Evolutionary conservation across 345 rosid genomes (phyloP).

Genomic region (Eutrema heterophyllum): DNA sequence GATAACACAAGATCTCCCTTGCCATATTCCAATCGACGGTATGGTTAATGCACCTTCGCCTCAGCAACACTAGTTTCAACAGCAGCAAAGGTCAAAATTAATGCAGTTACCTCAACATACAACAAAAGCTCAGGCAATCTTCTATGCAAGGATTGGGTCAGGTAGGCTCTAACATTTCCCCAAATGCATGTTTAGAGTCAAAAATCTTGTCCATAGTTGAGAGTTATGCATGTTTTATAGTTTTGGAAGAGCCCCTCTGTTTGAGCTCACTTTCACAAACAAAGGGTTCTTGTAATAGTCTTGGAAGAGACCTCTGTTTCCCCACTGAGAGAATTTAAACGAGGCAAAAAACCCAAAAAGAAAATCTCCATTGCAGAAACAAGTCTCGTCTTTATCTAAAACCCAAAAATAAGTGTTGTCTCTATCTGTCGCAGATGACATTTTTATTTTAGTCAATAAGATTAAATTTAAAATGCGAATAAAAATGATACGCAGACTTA

Average conservation of each 20-base stretch:
- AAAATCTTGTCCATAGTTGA: too few relatives aligned
- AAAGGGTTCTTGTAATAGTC: conserved; percentile 45
- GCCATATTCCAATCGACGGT: conserved; percentile 67
- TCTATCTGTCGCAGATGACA: too few relatives aligned
- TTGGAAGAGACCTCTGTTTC: conserved; percentile 37
- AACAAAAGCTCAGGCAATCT: conserved; percentile 71
- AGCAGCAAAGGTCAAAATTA: conserved; percentile 69
- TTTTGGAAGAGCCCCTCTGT: too few relatives aligned
- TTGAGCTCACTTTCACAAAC: too few relatives aligned
- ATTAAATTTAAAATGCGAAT: background rate
- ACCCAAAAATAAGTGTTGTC: too few relatives aligned
- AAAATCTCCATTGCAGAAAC: too few relatives aligned
- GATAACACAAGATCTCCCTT: conserved; percentile 83
- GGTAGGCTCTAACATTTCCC: conserved; percentile 32
- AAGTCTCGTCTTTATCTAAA: too few relatives aligned
- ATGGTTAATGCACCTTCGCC: conserved; percentile 88
- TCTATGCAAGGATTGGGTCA: conserved; percentile 71
- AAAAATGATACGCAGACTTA: conserved; percentile 10
- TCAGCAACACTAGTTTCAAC: conserved; percentile 70
- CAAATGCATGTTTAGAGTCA: background rate
- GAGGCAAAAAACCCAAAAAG: conserved; percentile 22
- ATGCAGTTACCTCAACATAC: conserved; percentile 67
- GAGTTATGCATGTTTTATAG: too few relatives aligned
- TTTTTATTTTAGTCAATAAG: too few relatives aligned
- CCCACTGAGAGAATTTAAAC: conserved; percentile 24